Evolutionary conservation across 192 early-diverging fungal species (phyloP).

Genomic region (Linnemannia hyalina): DNA sequence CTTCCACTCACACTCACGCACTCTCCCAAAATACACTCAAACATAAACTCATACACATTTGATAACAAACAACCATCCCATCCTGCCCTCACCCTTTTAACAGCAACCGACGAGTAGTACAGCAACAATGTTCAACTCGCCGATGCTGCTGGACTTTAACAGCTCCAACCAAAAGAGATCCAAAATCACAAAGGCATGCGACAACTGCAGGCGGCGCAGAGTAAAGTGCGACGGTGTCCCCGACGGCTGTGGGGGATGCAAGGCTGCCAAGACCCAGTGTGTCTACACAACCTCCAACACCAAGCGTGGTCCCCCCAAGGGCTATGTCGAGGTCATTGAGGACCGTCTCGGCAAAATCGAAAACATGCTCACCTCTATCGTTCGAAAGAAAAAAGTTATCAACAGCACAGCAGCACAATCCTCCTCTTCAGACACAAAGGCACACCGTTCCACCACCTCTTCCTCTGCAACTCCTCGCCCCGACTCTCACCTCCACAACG

Average conservation of each 20-base stretch:
- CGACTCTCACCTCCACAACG: slow-evolving; percentile 2
- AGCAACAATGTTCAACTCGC: slow-evolving; percentile 49
- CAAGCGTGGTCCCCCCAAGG: slow-evolving; percentile 81
- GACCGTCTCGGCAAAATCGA: slow-evolving; percentile 72
- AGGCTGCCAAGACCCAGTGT: slow-evolving; percentile 67
- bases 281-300: slow-evolving; percentile 76
- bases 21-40: neutral
- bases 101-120: slow-evolving; percentile 1
- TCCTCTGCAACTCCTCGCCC: neutral
- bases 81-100: neutral
- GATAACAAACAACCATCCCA: neutral
- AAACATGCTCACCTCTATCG: slow-evolving; percentile 66
- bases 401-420: neutral
- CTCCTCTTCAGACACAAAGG: slow-evolving; percentile 11
- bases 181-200: slow-evolving; percentile 65
- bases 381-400: slow-evolving; percentile 50
- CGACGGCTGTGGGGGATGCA: slow-evolving; percentile 74
- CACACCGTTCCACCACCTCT: slow-evolving; percentile 1
- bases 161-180: slow-evolving; percentile 54
- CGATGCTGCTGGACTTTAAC: slow-evolving; percentile 57
- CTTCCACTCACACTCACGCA: slow-evolving; percentile 4
- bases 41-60: neutral
- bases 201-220: slow-evolving; percentile 75
- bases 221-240: slow-evolving; percentile 78
- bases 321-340: slow-evolving; percentile 83